Percentiles rank a stretch among this genome's conserved stretches.
These are phyloP conservation scores for Cicer yamashitae DNA, from an alignment of 306 rosid species.

Conservation along the genomic window DNA sequence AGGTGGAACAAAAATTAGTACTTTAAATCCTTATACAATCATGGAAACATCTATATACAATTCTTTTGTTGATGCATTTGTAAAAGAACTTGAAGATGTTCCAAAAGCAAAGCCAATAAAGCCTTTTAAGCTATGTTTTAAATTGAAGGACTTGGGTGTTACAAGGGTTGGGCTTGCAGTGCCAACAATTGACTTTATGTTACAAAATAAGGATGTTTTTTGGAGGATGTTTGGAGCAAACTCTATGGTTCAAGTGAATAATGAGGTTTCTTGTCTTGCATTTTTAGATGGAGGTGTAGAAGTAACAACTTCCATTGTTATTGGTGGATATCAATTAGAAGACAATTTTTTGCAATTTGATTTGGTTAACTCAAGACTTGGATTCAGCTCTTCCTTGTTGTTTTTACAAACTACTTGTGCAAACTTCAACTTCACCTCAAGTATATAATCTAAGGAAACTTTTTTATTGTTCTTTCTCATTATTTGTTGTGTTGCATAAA, in stretches of 20 bases:
- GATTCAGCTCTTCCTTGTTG: constrained; percentile 22
- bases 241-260: constrained; percentile 51
- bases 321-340: constrained; percentile 55
- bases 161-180: constrained; percentile 38
- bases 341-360: constrained; percentile 46
- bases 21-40: constrained; percentile 47
- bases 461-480: background rate
- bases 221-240: constrained; percentile 56
- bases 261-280: constrained; percentile 45
- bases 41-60: constrained; percentile 54
- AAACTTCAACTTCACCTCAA: constrained; percentile 43
- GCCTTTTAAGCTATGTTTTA: constrained; percentile 54
- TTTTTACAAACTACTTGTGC: constrained; percentile 29
- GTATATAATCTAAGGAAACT: background rate
- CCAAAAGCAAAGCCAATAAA: constrained; percentile 42
- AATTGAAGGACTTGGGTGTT: background rate
- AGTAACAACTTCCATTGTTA: constrained; percentile 45
- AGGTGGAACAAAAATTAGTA: constrained; percentile 66
- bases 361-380: constrained; percentile 40
- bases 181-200: constrained; percentile 55
- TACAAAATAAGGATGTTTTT: constrained; percentile 44
- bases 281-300: constrained; percentile 51
- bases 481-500: background rate
- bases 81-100: constrained; percentile 9
- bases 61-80: constrained; percentile 43